Evolutionary conservation across 2,329 filamentous ascomycete species (phyloP).

Genomic region (Fusarium armeniacum): DNA sequence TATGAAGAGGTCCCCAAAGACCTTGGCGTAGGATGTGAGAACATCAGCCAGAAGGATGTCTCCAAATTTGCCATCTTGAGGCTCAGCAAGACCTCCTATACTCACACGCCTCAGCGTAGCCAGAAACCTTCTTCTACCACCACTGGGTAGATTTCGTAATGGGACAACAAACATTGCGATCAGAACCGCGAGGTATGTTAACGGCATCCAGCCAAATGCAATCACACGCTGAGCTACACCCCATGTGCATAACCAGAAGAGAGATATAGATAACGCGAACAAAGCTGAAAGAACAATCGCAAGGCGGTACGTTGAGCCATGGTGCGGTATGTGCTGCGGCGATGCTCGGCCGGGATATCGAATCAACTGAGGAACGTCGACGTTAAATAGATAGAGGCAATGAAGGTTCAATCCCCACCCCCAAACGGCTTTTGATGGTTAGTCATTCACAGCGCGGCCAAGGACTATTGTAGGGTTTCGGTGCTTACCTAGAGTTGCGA

Average conservation of each 20-base stretch:
- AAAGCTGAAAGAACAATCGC: slow-evolving; percentile 81
- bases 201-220: slow-evolving; percentile 86
- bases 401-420: slow-evolving; percentile 95
- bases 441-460: slow-evolving; percentile 13
- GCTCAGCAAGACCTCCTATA: slow-evolving; percentile 87
- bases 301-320: slow-evolving; percentile 87
- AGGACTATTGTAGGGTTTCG: not conserved
- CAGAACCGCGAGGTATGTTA: slow-evolving; percentile 83
- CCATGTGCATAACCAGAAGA: slow-evolving; percentile 88
- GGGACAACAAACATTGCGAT: slow-evolving; percentile 80
- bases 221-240: slow-evolving; percentile 78
- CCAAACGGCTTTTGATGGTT: slow-evolving; percentile 80
- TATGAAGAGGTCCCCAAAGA: slow-evolving; percentile 90
- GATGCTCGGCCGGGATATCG: slow-evolving; percentile 84
- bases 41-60: slow-evolving; percentile 95
- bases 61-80: slow-evolving; percentile 92
- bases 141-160: slow-evolving; percentile 74
- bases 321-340: slow-evolving; percentile 78
- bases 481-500: slow-evolving; percentile 82
- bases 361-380: slow-evolving; percentile 89
- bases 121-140: slow-evolving; percentile 82
- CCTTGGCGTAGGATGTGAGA: slow-evolving; percentile 93
- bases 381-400: slow-evolving; percentile 81
- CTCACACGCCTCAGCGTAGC: slow-evolving; percentile 81
- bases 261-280: slow-evolving; percentile 76